Percentiles rank a stretch among this genome's conserved stretches.
Evolutionary conservation across 441 rosid species (phyloP).

Genomic region (Bocquillonia castaneifolia): DNA sequence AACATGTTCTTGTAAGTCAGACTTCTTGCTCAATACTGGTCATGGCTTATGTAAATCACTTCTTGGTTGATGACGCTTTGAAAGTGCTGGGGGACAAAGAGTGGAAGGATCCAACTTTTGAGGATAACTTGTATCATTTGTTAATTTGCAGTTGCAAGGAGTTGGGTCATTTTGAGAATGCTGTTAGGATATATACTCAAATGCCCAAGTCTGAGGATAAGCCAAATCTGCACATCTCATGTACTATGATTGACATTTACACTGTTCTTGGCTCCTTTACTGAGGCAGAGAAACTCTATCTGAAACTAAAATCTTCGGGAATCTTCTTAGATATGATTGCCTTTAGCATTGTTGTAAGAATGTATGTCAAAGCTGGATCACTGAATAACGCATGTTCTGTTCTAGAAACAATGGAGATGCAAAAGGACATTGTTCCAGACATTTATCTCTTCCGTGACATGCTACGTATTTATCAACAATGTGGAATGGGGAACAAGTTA

Average conservation of each 20-base stretch:
- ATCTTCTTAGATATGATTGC: constrained; percentile 65
- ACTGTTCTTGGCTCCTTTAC: constrained; percentile 41
- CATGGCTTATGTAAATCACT: constrained; percentile 74
- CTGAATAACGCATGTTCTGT: constrained; percentile 65
- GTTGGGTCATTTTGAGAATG: constrained; percentile 49
- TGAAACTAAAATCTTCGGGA: constrained; percentile 57
- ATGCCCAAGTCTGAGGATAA: constrained; percentile 37
- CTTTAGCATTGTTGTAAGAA: constrained; percentile 66
- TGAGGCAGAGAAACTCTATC: constrained; percentile 64
- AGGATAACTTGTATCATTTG: constrained; percentile 78
- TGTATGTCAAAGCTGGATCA: constrained; percentile 73
- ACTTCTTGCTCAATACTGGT: constrained; percentile 74
- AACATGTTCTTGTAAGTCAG: constrained; percentile 57
- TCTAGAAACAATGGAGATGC: constrained; percentile 62
- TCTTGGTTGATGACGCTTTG: constrained; percentile 62
- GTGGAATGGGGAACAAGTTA: constrained; percentile 53
- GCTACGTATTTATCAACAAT: constrained; percentile 76
- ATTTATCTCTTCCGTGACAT: constrained; percentile 65
- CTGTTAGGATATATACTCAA: constrained; percentile 52
- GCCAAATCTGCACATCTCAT: constrained; percentile 61
- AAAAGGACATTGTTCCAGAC: constrained; percentile 58
- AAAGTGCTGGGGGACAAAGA: constrained; percentile 45
- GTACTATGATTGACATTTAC: constrained; percentile 76
- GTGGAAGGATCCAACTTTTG: constrained; percentile 76
- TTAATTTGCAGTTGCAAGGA: constrained; percentile 83